phyloP scores from a whole-genome alignment of 768 basidiomycete species.

The Dendrothele bispora region DNA sequence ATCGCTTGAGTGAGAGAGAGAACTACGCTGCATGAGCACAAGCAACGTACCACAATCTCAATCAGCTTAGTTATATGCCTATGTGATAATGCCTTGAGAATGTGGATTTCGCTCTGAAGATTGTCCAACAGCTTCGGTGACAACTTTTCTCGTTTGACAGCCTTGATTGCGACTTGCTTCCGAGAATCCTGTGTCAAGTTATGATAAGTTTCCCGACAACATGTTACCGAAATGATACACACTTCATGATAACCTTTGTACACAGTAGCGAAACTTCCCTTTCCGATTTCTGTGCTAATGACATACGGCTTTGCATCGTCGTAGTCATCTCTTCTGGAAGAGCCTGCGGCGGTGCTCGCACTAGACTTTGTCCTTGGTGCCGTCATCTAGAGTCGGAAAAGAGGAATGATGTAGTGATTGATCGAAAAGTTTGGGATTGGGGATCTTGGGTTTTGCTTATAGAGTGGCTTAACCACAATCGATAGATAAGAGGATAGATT shows the following conservation, averaged over 20 bases:
- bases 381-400: too few relatives aligned
- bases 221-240: slow-evolving; percentile 23
- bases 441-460: too few relatives aligned
- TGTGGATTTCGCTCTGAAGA: slow-evolving; percentile 96
- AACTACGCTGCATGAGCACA: not conserved
- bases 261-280: slow-evolving; percentile 95
- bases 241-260: slow-evolving; percentile 93
- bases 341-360: slow-evolving; percentile 11
- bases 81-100: slow-evolving; percentile 91
- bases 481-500: too few relatives aligned
- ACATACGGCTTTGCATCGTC: slow-evolving; percentile 78
- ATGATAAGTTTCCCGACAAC: not conserved
- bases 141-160: slow-evolving; percentile 84
- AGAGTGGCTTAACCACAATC: too few relatives aligned
- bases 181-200: slow-evolving; percentile 60
- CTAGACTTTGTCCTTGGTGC: slow-evolving; percentile 1
- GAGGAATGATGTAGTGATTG: too few relatives aligned
- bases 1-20: not conserved
- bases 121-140: slow-evolving; percentile 94
- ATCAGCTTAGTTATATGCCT: slow-evolving; percentile 90
- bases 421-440: too few relatives aligned
- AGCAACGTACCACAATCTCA: slow-evolving; percentile 77
- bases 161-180: slow-evolving; percentile 88
- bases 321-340: slow-evolving; percentile 42
- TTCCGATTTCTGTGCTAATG: slow-evolving; percentile 74